Evolutionary conservation across 2,329 filamentous ascomycete genomes (phyloP).

Genomic region (Zalaria obscura): DNA sequence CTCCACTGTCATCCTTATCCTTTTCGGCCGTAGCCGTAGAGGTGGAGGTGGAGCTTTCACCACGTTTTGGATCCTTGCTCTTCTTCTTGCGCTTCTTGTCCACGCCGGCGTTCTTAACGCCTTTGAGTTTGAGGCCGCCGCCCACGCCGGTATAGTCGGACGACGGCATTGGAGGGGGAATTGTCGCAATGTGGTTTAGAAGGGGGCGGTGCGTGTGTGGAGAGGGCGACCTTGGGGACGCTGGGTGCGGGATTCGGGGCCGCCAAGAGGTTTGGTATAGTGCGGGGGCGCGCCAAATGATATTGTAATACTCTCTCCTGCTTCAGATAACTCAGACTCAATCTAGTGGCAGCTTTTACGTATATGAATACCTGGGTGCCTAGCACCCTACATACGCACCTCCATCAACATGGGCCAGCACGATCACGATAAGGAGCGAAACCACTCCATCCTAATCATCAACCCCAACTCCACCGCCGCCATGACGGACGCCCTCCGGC

Average conservation of each 20-base stretch:
- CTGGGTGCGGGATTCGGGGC: too few species aligned
- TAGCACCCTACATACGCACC: too few species aligned
- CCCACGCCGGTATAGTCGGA: constrained; percentile 61
- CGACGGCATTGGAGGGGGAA: constrained; percentile 41
- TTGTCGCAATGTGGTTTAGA: too few species aligned
- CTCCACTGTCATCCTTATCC: constrained; percentile 9
- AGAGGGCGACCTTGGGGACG: too few species aligned
- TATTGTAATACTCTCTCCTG: too few species aligned
- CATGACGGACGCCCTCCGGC: constrained; percentile 57
- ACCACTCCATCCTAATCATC: constrained; percentile 47
- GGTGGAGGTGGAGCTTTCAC: background rate
- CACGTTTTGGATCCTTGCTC: constrained; percentile 13
- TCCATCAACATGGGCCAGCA: too few species aligned
- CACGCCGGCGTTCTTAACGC: constrained; percentile 46
- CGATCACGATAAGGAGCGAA: background rate
- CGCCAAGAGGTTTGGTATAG: too few species aligned
- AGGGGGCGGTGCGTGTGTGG: too few species aligned
- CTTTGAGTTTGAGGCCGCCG: constrained; percentile 77
- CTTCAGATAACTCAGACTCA: too few species aligned
- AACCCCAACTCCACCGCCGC: constrained; percentile 64
- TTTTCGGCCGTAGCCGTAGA: background rate
- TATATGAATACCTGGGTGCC: too few species aligned
- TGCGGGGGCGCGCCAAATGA: too few species aligned
- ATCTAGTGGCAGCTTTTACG: too few species aligned
- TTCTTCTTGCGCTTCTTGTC: constrained; percentile 54